phyloP scores from a whole-genome alignment of 1,284 basidiomycete genomes.

The Clitocybe nebularis region DNA sequence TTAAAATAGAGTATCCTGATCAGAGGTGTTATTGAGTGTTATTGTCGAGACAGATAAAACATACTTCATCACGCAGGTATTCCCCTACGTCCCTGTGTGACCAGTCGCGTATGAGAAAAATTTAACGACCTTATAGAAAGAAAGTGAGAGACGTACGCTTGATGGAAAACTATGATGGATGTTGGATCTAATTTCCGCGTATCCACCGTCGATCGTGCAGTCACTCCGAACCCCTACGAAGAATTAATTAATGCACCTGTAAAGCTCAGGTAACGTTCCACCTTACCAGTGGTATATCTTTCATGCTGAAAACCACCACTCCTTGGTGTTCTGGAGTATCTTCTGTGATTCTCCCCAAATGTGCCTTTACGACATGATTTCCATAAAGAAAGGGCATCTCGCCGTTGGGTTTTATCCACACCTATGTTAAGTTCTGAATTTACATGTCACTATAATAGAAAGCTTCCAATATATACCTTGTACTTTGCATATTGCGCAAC shows the following conservation, averaged over 20 bases:
- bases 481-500: conserved; percentile 97
- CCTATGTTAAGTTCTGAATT: conserved; percentile 45
- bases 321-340: conserved; percentile 99
- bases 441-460: too few species aligned
- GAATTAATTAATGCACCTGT: conserved; percentile 5
- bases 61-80: conserved; percentile 91
- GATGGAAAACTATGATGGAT: conserved; percentile 97
- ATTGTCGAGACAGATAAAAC: too few species aligned
- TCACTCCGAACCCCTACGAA: conserved; percentile 92
- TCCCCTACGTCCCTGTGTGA: conserved; percentile 83
- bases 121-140: neutral
- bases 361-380: conserved; percentile 98
- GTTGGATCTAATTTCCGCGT: conserved; percentile 98
- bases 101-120: conserved; percentile 6
- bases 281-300: conserved; percentile 82
- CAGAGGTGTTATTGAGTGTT: conserved; percentile 8
- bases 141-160: conserved; percentile 67
- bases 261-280: neutral
- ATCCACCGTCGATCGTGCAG: conserved; percentile 92
- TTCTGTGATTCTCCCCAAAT: conserved; percentile 98
- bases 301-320: conserved; percentile 96
- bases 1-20: conserved; percentile 72
- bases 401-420: conserved; percentile 99
- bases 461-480: conserved; percentile 73
- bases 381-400: conserved; percentile 99